These are phyloP conservation scores for Talaromyces pinophilus DNA, from an alignment of 2,329 filamentous ascomycete species.

Conservation along the genomic window DNA sequence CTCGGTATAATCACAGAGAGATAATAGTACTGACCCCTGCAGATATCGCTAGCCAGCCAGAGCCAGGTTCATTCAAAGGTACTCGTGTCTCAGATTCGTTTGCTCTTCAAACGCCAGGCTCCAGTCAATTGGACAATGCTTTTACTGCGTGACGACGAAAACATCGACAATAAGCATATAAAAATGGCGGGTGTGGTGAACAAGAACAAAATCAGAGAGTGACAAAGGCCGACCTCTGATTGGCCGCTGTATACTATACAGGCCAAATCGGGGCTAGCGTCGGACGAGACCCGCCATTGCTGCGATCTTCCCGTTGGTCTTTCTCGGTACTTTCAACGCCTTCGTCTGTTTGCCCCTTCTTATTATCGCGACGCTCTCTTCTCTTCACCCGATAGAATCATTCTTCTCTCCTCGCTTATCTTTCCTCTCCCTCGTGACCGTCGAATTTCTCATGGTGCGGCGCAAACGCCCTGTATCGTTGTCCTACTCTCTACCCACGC, in stretches of 20 bases:
- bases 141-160: neutral
- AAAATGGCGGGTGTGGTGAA: neutral
- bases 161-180: neutral
- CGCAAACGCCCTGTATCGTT: neutral
- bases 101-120: neutral
- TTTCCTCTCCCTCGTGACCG: neutral
- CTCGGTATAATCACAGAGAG: neutral
- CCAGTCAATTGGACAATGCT: neutral
- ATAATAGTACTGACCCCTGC: neutral
- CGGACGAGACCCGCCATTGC: neutral
- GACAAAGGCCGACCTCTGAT: constrained; percentile 55
- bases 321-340: neutral
- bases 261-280: neutral
- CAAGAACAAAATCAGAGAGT: neutral
- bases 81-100: neutral
- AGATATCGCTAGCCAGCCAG: neutral
- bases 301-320: neutral
- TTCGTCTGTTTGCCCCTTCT: neutral
- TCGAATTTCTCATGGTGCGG: neutral
- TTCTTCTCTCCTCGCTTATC: neutral
- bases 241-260: constrained; percentile 57
- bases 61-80: no score
- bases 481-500: neutral
- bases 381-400: neutral
- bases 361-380: neutral